Base-by-base conservation (phyloP, 1,284 basidiomycete species). In the Austroboletus novae-zelandiae region DNA sequence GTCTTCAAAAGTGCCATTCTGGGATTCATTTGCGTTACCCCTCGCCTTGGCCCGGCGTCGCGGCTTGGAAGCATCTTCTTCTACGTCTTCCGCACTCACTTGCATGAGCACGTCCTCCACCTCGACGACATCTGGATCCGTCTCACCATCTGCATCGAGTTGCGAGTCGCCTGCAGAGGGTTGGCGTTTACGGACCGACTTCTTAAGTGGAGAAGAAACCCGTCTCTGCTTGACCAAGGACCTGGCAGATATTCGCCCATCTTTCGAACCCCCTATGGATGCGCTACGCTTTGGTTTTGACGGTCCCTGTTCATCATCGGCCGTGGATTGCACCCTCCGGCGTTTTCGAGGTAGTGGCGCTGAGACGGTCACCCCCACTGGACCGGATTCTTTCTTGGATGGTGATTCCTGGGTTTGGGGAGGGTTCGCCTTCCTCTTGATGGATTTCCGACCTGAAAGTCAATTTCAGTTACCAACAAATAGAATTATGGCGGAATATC, bases 81-180 rank as follows among this genome's bases (percentile, higher is more conserved):
- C 64, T 2, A 11, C 47, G 36, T 59, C 65, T 42, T 63, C 68
- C 17, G 39, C 9, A 36, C 56, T 56, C 31, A 40, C 57, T 56
- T 56, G 60, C 64, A 69, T 67, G 42, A 66, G 64, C 32, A 67
- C 68, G 17, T 68, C 64, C 47, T 69, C 68, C 31, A 66, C 65
- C 32, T 65, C 67, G 17, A 54, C 54, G 5, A 49, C 54, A 44
- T 67, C 65, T 23, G 66, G 66, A 45, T 67, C 65, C 10, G 66
- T 67, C 42, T 68, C 68, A 20, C 68, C 65, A 52, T 70, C 65
- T 27, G 68, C 65, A 13, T 67, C 65, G 13, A 66, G 57, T 41
- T 67, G 69, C 23, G 65, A 69, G 34, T 70, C 61, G 13, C 61
- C 62, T 18, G 32, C 44, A 40, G 68, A 66, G 35, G 60, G 50